These are phyloP conservation scores for Boletus coffeatus DNA, from an alignment of 1,284 basidiomycete species.

Conservation along the genomic window DNA sequence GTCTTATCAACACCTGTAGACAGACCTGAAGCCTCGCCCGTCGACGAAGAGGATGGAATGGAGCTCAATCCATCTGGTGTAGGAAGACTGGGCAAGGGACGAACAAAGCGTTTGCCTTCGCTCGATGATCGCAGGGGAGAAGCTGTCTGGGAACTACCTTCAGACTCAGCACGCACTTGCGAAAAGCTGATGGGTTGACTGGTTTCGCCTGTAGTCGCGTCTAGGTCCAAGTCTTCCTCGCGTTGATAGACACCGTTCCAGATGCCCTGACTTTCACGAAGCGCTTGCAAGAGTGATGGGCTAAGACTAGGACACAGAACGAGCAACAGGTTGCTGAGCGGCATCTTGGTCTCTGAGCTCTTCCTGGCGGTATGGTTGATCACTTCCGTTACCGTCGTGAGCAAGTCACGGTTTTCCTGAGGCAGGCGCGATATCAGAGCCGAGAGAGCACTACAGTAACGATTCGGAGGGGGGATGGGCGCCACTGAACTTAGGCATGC, in stretches of 20 bases:
- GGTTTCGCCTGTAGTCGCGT: slow-evolving; percentile 2
- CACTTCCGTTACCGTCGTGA: slow-evolving; percentile 67
- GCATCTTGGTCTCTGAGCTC: slow-evolving; percentile 76
- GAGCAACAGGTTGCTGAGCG: slow-evolving; percentile 71
- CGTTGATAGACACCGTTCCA: slow-evolving; percentile 41
- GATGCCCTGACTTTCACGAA: slow-evolving; percentile 66
- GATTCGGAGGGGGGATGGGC: slow-evolving; percentile 53
- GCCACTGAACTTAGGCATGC: slow-evolving; percentile 58
- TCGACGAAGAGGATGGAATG: slow-evolving; percentile 4
- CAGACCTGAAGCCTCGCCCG: slow-evolving; percentile 8
- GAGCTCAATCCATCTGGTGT: slow-evolving; percentile 4
- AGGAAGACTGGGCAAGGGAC: slow-evolving; percentile 28
- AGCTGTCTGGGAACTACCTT: background rate
- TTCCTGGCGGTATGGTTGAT: slow-evolving; percentile 62
- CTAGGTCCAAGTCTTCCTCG: slow-evolving; percentile 9
- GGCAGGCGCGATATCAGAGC: slow-evolving; percentile 63
- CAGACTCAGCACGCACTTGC: background rate
- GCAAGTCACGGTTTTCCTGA: slow-evolving; percentile 64
- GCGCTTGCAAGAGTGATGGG: slow-evolving; percentile 61
- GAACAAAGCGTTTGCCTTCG: slow-evolving; percentile 19
- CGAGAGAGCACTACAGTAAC: slow-evolving; percentile 45
- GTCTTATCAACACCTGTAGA: background rate
- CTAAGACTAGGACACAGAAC: slow-evolving; percentile 78
- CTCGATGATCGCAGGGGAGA: slow-evolving; percentile 1
- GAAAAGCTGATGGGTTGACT: background rate